Conservation (phyloP, 108 stramenopile species). For the Seminavis robusta region DNA sequence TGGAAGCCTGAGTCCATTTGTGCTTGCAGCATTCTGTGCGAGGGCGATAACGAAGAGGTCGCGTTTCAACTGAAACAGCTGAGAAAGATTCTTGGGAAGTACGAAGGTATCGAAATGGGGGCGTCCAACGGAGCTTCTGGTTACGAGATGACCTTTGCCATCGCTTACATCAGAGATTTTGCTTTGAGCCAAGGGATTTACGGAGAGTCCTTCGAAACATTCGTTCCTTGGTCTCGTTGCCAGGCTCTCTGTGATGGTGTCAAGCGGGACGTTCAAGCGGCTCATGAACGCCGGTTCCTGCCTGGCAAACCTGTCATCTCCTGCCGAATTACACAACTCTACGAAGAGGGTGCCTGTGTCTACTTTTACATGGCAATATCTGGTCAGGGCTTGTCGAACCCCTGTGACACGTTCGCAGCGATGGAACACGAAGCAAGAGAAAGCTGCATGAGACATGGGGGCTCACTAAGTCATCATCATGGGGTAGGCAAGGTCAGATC, state of each 20-base stretch:
- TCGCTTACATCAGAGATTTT: slow-evolving; percentile 94
- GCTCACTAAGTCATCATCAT: slow-evolving; percentile 93
- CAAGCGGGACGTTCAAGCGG: slow-evolving; percentile 58
- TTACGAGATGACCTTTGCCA: slow-evolving; percentile 91
- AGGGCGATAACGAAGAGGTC: slow-evolving; percentile 72
- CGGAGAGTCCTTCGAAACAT: slow-evolving; percentile 93
- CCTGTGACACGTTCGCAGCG: slow-evolving; percentile 54
- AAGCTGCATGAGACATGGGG: slow-evolving; percentile 81
- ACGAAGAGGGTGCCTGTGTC: slow-evolving; percentile 90
- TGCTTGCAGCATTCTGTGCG: slow-evolving; percentile 85
- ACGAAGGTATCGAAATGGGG: slow-evolving; percentile 82
- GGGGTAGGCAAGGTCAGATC: slow-evolving; percentile 89
- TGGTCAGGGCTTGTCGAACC: slow-evolving; percentile 50
- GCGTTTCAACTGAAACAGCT: slow-evolving; percentile 56
- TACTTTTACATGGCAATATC: slow-evolving; percentile 94
- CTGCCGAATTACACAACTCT: slow-evolving; percentile 92
- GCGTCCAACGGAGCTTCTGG: slow-evolving; percentile 69
- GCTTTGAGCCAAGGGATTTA: slow-evolving; percentile 84
- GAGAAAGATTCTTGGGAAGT: slow-evolving; percentile 22
- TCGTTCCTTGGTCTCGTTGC: slow-evolving; percentile 87
- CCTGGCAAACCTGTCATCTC: slow-evolving; percentile 83
- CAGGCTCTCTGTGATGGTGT: slow-evolving; percentile 47
- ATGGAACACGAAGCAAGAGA: slow-evolving; percentile 83
- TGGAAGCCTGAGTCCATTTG: slow-evolving; percentile 48
- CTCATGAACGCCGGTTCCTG: slow-evolving; percentile 60